Evolutionary conservation across 73 alveolate species (phyloP).

Genomic region (Tetrahymena malaccensis): DNA sequence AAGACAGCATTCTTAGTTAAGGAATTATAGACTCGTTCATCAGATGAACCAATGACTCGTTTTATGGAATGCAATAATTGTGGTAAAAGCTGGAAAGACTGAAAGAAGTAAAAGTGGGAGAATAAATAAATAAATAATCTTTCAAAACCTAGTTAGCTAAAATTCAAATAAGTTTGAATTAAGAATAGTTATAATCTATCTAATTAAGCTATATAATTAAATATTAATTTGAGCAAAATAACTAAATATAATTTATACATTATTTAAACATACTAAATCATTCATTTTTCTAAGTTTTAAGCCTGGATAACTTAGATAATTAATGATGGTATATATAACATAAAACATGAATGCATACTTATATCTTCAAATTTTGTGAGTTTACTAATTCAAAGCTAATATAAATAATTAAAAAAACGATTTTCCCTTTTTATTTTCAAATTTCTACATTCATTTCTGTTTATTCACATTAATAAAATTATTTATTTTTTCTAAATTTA

Average conservation of each 20-base stretch:
- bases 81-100: constrained; percentile 5
- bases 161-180: background rate
- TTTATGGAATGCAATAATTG: constrained; percentile 26
- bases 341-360: no score
- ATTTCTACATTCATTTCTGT: no score
- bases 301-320: no score
- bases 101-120: background rate
- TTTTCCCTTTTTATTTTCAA: no score
- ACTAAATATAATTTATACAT: background rate
- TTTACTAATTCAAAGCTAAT: no score
- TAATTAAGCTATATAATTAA: background rate
- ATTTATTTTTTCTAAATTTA: background rate
- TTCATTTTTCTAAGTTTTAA: background rate
- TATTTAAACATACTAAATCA: background rate
- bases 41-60: constrained; percentile 41
- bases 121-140: background rate
- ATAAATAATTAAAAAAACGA: no score
- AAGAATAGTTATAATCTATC: background rate
- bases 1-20: constrained; percentile 16
- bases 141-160: background rate
- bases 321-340: background rate
- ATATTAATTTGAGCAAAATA: background rate
- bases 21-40: constrained; percentile 18
- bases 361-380: no score
- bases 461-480: no score